These are phyloP conservation scores for Aquilaria malaccensis DNA, from an alignment of 345 rosid genomes.

Conservation along the genomic window DNA sequence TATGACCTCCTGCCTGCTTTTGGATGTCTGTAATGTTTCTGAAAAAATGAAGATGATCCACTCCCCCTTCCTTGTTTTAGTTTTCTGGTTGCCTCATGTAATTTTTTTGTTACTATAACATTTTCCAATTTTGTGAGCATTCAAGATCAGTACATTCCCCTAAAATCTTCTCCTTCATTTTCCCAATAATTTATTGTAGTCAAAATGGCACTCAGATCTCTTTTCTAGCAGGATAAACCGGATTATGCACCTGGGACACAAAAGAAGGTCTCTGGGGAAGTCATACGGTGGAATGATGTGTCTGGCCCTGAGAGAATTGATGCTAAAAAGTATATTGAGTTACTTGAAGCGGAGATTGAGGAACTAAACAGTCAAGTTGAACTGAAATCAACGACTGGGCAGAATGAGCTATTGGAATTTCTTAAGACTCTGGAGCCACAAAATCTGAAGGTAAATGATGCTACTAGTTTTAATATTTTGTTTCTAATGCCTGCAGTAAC, in stretches of 20 bases:
- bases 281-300: constrained; percentile 79
- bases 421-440: constrained; percentile 92
- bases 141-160: too few species aligned
- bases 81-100: too few species aligned
- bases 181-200: too few species aligned
- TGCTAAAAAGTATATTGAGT: constrained; percentile 82
- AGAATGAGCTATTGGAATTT: constrained; percentile 82
- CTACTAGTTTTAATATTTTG: background rate
- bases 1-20: too few species aligned
- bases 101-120: too few species aligned
- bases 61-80: too few species aligned
- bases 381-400: constrained; percentile 54
- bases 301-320: constrained; percentile 90
- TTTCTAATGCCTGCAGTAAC: background rate
- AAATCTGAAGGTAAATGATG: constrained; percentile 67
- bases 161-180: too few species aligned
- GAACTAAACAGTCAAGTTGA: constrained; percentile 76
- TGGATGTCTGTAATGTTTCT: too few species aligned
- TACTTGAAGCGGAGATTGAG: constrained; percentile 94
- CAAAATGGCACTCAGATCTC: constrained; percentile 1
- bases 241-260: constrained; percentile 94
- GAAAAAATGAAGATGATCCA: too few species aligned
- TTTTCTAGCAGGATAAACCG: constrained; percentile 36
- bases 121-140: too few species aligned
- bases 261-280: constrained; percentile 92